Base-by-base conservation (phyloP, 495 filamentous ascomycete genomes). In the Talaromyces proteolyticus region DNA sequence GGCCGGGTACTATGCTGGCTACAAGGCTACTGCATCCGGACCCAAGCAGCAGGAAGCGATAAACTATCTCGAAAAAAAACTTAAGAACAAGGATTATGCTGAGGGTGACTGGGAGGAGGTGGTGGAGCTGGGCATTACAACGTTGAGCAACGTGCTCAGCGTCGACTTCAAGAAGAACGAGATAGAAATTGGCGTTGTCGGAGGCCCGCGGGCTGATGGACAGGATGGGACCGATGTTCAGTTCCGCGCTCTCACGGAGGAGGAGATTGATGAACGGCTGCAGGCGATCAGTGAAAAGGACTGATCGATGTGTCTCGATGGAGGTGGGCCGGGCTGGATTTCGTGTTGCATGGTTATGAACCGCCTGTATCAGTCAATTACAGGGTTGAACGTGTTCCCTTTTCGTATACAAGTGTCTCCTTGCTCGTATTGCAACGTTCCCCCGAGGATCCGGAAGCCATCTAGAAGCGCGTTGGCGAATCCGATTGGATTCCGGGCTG, bases 151-250 rank as follows among this genome's bases (percentile, higher is more conserved):
- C 46, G 91, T 98, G 46, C 80, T 98, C 47, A 95, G 90, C 65
- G 94, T 97, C 58, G 93, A 98, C 70, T 98, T 98, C 77, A 98
- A 98, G 84, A 96, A 96, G 76, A 86, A 86, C 63, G 93, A 98
- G 76, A 82, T 98, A 62, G 93, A 98, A 75, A 86, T 98, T 63
- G 93, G 94, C 57, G 87, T 98, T 60, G 93, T 96, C 16, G 93
- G 93, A 54, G 91, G 87, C 22, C 88, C 89, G 26, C 73, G 77
- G 52, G 64, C 70, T 39, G 90, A 91, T 60, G 91, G 89, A 60
- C 76, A 88, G 69, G 86, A 92, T 59, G 87, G 88, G 39, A 82
- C 81, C 43, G 79, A 88, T 62, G 67, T 84, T 45, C 77, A 69
- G 55, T 98, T 98, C 77, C 82, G 91, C 59, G 85, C 85, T 57